Evolutionary conservation across 2,329 filamentous ascomycete species (phyloP), one percentile per base, ranked within the genome.

Genomic region (Ramichloridium luteum): DNA sequence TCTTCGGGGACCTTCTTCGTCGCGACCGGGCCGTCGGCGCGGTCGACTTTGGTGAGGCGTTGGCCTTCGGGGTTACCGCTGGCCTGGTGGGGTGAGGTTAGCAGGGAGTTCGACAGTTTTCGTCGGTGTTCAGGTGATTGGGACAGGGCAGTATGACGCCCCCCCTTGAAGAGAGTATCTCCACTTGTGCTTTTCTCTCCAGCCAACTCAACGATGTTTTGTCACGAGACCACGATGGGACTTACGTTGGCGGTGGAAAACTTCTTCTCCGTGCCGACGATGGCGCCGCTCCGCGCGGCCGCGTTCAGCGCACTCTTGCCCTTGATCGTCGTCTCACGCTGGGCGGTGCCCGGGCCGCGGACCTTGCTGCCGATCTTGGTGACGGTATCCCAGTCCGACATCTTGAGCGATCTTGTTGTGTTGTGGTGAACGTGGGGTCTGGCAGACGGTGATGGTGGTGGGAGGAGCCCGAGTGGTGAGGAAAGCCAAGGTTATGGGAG

Each of bases 41-140:
- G 86, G 70, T 96, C 90, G 60, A 98, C 86, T 69, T 96, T 94
- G 47, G 90, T 96, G 45, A 96, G 71, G 56, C 83, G 86, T 65
- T 98, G 90, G 49, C 90, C 90, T 64, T 96, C 88, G 45, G 49
- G 48, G 39, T 54, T 55, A 40, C 38, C 41, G 25, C 43, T 37
- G 23, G 50, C 48, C 52, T 56, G 37, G 22, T 26, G n/a, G 11
- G 17, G 16, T 23, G 20, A 8, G 68, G 50, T 66, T 61, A 42
- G 66, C 55, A 63, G n/a, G n/a, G n/a, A 70, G 44, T 32, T 20
- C 36, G 33, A 29, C 18, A 11, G 12, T 12, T 9, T 30, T 28
- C 13, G 12, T 20, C 15, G 10, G 22, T 20, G 16, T 16, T 15
- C 12, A 13, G 12, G 16, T 8, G 16, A 20, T 15, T n/a, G n/a